These are phyloP conservation scores for Ceratobasidium theobromae DNA, from an alignment of 1,284 basidiomycete species.

Conservation along the genomic window DNA sequence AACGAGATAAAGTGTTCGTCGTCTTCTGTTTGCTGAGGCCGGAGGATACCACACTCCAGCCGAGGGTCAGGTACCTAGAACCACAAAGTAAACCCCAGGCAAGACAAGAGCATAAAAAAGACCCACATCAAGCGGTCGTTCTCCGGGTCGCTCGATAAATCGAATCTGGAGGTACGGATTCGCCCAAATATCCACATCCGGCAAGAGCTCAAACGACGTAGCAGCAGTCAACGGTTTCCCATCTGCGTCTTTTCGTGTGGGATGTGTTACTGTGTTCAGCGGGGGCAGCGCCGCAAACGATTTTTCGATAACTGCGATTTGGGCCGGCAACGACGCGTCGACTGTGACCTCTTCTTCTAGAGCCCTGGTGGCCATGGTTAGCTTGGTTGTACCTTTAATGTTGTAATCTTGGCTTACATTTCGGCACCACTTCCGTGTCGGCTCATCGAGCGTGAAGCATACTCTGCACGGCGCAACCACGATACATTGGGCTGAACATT, in stretches of 20 bases:
- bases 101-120: slow-evolving; percentile 9
- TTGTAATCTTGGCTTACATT: slow-evolving; percentile 12
- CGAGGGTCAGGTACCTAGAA: slow-evolving; percentile 70
- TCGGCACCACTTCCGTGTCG: slow-evolving; percentile 17
- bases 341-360: slow-evolving; percentile 54
- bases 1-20: slow-evolving; percentile 88
- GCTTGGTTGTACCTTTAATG: too few relatives aligned
- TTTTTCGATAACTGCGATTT: slow-evolving; percentile 78
- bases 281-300: slow-evolving; percentile 64
- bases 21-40: slow-evolving; percentile 76
- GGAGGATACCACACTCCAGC: slow-evolving; percentile 79
- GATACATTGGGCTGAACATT: slow-evolving; percentile 61
- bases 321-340: slow-evolving; percentile 77
- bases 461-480: slow-evolving; percentile 88
- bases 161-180: slow-evolving; percentile 87
- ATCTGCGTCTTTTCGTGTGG: slow-evolving; percentile 48
- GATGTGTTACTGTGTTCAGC: slow-evolving; percentile 67
- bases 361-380: slow-evolving; percentile 47
- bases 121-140: slow-evolving; percentile 63
- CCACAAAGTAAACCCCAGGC: neutral
- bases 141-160: slow-evolving; percentile 86
- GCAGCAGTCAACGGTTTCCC: slow-evolving; percentile 63
- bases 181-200: slow-evolving; percentile 84
- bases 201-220: slow-evolving; percentile 83
- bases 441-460: slow-evolving; percentile 56